phyloP scores from a whole-genome alignment of 257 asterid genomes.

The Cynanchum wilfordii region DNA sequence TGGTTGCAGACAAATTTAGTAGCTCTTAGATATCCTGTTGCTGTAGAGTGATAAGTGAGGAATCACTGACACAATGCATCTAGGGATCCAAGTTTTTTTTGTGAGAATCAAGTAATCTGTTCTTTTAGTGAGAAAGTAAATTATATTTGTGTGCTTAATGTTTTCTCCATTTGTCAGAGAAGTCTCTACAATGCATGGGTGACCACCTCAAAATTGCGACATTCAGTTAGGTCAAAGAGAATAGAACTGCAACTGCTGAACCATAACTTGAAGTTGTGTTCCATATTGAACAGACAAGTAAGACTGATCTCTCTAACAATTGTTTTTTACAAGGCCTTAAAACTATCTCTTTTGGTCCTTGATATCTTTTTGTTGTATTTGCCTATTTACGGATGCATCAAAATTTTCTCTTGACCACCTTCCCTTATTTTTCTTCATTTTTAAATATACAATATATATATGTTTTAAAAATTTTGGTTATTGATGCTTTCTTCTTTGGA shows the following conservation, averaged over 20 bases:
- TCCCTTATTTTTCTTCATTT: neutral
- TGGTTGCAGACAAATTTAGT: neutral
- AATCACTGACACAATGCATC: neutral
- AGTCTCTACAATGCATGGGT: conserved; percentile 69
- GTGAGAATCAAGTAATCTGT: neutral
- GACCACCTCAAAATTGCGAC: conserved; percentile 55
- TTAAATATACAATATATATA: neutral
- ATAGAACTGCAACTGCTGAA: conserved; percentile 49
- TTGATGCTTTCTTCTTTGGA: neutral
- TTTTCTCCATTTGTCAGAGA: conserved; percentile 42
- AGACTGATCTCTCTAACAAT: conserved; percentile 19
- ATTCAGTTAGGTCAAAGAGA: conserved; percentile 53
- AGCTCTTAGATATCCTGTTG: neutral
- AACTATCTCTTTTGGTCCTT: neutral
- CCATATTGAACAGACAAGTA: conserved; percentile 62
- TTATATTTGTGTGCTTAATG: neutral
- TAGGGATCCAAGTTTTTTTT: neutral
- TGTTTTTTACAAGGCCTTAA: neutral
- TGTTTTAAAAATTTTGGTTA: neutral
- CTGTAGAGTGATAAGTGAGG: neutral
- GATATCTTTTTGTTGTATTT: neutral
- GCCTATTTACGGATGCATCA: neutral
- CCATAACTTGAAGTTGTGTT: conserved; percentile 56
- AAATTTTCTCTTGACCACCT: neutral
- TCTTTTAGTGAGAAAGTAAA: neutral